These are phyloP conservation scores for Periconia digitata DNA, from an alignment of 2,329 filamentous ascomycete genomes.

Conservation along the genomic window DNA sequence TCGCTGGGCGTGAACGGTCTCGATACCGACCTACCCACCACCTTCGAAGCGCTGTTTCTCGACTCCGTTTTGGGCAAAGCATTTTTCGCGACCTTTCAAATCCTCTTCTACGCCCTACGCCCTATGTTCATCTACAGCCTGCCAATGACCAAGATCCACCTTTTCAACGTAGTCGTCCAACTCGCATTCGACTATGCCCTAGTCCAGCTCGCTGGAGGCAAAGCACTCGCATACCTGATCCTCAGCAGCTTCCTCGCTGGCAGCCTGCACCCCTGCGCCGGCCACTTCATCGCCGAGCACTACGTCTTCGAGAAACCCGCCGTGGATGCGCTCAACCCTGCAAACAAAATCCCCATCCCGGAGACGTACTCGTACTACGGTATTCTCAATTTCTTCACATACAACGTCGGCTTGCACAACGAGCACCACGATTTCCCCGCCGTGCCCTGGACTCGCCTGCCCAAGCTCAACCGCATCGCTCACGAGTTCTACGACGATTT, in stretches of 20 bases:
- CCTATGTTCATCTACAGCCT: conserved; percentile 93
- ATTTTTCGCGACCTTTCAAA: conserved; percentile 99
- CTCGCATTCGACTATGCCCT: conserved; percentile 74
- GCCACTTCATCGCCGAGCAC: conserved; percentile 98
- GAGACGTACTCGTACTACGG: conserved; percentile 99
- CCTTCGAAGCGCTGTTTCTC: conserved; percentile 86
- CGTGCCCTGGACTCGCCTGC: conserved; percentile 88
- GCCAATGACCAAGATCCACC: conserved; percentile 82
- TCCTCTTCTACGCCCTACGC: conserved; percentile 95
- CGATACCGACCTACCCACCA: conserved; percentile 92
- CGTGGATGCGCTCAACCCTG: conserved; percentile 59
- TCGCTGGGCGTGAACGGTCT: conserved; percentile 94
- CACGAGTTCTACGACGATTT: conserved; percentile 89
- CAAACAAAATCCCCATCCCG: conserved; percentile 60
- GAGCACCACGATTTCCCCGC: conserved; percentile 99
- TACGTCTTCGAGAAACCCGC: conserved; percentile 54
- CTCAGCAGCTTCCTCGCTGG: conserved; percentile 92
- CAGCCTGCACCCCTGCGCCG: conserved; percentile 88
- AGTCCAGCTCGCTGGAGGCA: conserved; percentile 60
- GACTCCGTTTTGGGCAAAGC: conserved; percentile 95
- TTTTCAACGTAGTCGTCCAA: conserved; percentile 78
- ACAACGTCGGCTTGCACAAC: conserved; percentile 97
- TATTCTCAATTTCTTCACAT: conserved; percentile 85
- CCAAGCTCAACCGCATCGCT: conserved; percentile 74
- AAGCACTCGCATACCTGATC: conserved; percentile 78